Evolutionary conservation across 1,284 basidiomycete species (phyloP), one percentile per base, ranked within the genome.

Genomic region (Anthracocystis walkeri): DNA sequence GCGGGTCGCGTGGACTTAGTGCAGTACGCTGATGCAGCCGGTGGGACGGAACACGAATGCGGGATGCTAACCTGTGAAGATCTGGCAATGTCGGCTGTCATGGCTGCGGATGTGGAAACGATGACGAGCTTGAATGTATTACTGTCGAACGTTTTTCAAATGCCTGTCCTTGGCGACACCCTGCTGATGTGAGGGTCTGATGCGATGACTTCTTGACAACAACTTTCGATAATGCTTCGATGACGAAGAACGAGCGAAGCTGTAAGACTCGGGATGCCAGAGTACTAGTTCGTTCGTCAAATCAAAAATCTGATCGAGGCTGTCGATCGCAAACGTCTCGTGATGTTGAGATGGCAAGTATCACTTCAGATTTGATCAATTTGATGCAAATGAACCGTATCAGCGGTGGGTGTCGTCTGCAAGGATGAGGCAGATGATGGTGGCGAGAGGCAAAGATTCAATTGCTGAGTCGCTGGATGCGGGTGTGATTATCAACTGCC

Each of bases 371-470:
- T 33, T 29, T 41, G 27, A 57, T 51, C 31, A 29, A 48, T 41
- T 62, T 33, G 62, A 71, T 51, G 68, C 63, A 44, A 61, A 54
- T n/a, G n/a, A 25, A 51, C 55, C 46, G 68, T 58, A 25, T 51
- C 51, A 55, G 46, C 68, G 65, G 59, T 38, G 56, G 58, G 41
- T 59, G 68, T 65, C 68, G 62, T 71, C 68, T 71, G 68, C 68
- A 65, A 62, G 58, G 55, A 44, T 55, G 8, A 25, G 35, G 59
- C 71, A 74, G 72, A 75, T 75, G 66, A 75, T 75, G 72, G 72
- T 75, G 72, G 72, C 72, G 66, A 75, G 58, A 65, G 72, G 66
- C 66, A 54, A 55, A 75, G 66, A 49, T 49, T 31, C 51, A 7
- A 18, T 25, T 4, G 4, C 11, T 25, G 40, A 20, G 29, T 41